Percentiles rank a stretch among this genome's conserved stretches.
These are phyloP conservation scores for Suillus subaureus DNA, from an alignment of 768 basidiomycete species.

Conservation along the genomic window DNA sequence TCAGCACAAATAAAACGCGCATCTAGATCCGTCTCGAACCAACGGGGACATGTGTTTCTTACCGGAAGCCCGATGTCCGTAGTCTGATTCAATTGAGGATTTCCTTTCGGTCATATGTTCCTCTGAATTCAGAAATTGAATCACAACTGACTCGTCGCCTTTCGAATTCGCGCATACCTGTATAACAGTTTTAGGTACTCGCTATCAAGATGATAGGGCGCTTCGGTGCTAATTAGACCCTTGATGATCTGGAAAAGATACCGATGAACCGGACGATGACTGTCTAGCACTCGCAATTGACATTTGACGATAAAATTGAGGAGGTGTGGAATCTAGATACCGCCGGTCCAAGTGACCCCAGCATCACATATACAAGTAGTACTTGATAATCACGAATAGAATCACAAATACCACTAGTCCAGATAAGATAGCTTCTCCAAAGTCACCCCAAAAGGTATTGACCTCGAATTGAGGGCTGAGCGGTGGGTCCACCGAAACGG, in stretches of 20 bases:
- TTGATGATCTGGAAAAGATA: neutral
- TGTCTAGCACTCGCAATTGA: neutral
- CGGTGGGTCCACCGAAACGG: slow-evolving; percentile 59
- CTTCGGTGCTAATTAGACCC: neutral
- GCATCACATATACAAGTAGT: slow-evolving; percentile 27
- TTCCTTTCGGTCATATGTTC: neutral
- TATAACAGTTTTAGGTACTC: neutral
- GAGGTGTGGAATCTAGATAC: neutral
- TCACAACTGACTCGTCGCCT: neutral
- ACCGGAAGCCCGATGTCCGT: neutral
- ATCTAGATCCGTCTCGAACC: neutral
- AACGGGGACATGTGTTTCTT: neutral
- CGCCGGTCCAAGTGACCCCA: neutral
- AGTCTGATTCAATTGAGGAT: neutral
- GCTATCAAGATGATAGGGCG: neutral
- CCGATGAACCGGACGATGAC: neutral
- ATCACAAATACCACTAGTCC: slow-evolving; percentile 35
- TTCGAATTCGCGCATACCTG: neutral
- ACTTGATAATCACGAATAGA: slow-evolving; percentile 31
- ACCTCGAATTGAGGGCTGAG: slow-evolving; percentile 51
- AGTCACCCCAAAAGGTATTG: slow-evolving; percentile 72
- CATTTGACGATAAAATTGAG: neutral
- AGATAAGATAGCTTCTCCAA: slow-evolving; percentile 35
- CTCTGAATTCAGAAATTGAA: neutral
- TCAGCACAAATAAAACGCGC: neutral